A percentile compares a stretch with the other conserved stretches of the same genome.
phyloP scores from a whole-genome alignment of 331 rosid genomes.

The Acacia concinna region DNA sequence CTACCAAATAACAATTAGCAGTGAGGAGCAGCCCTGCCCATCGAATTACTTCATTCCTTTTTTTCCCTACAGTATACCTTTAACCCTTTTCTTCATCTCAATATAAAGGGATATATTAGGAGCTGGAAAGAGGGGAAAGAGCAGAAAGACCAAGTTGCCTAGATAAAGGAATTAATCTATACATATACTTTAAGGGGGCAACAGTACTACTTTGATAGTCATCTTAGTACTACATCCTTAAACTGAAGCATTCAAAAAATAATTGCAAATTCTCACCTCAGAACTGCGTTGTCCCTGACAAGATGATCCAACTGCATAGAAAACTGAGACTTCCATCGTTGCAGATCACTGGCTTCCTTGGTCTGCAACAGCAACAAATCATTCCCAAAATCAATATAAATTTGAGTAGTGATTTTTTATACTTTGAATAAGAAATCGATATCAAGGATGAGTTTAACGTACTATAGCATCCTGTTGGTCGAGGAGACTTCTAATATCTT shows the following conservation, averaged over 20 bases:
- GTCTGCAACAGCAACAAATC: constrained; percentile 52
- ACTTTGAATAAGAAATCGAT: constrained; percentile 1
- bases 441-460: constrained; percentile 45
- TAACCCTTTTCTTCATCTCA: neutral
- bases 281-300: constrained; percentile 60
- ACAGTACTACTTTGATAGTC: neutral
- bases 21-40: too few relatives aligned
- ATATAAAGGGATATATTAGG: neutral
- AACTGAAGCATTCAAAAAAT: constrained; percentile 4
- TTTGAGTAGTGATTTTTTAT: neutral
- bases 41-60: too few relatives aligned
- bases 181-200: too few relatives aligned
- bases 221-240: constrained; percentile 3
- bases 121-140: neutral
- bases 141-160: neutral
- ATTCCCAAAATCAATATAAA: constrained; percentile 26
- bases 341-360: constrained; percentile 55
- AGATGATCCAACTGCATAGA: constrained; percentile 67
- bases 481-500: constrained; percentile 55
- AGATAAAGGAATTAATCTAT: neutral
- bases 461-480: constrained; percentile 59
- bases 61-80: too few relatives aligned
- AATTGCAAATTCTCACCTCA: constrained; percentile 56
- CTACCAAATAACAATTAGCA: too few relatives aligned
- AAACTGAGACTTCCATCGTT: constrained; percentile 68